Evolutionary conservation across 2,329 filamentous ascomycete genomes (phyloP).

Genomic region (Xylaria sp.): DNA sequence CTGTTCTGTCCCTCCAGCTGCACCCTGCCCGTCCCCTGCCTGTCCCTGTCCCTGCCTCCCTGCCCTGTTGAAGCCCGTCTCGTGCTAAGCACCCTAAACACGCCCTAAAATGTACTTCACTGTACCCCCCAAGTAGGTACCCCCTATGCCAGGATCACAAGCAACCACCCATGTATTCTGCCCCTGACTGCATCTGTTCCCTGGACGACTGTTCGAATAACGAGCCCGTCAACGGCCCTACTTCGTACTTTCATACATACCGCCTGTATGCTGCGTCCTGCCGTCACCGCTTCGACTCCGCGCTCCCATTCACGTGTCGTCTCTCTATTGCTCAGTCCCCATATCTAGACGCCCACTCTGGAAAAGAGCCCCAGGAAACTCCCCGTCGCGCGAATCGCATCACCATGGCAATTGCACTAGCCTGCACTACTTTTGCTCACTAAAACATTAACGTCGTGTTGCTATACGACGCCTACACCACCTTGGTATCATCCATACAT

Average conservation of each 20-base stretch:
- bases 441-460: not conserved
- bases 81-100: no score
- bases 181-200: not conserved
- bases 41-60: no score
- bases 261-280: not conserved
- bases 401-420: constrained; percentile 15
- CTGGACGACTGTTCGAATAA: not conserved
- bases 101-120: no score
- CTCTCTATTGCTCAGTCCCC: constrained; percentile 17
- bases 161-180: not conserved
- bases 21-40: no score
- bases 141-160: not conserved
- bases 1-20: not conserved
- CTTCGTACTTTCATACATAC: not conserved
- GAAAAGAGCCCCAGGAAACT: not conserved
- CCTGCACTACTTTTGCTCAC: not conserved
- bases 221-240: not conserved
- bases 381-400: not conserved
- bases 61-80: no score
- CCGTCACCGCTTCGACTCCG: constrained; percentile 6
- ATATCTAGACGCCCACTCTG: not conserved
- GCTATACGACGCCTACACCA: not conserved
- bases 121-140: no score
- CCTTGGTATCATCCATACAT: no score
- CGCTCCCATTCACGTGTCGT: constrained; percentile 17